Conservation (phyloP, 2,329 filamentous ascomycete genomes). For the Aspergillus fumigatus region DNA sequence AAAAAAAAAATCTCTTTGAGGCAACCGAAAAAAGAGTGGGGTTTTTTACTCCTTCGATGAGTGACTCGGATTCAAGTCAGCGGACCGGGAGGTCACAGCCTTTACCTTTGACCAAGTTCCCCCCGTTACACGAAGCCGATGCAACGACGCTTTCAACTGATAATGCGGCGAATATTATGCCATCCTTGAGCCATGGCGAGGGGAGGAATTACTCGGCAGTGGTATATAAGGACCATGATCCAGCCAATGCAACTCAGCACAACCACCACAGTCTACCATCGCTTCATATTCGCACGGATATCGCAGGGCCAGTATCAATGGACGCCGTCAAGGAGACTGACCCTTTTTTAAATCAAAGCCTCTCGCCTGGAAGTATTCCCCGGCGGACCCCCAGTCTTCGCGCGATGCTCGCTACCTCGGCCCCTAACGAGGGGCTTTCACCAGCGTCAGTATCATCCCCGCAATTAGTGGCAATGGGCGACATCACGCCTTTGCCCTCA, state of each 20-base stretch:
- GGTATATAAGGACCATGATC: conserved; percentile 3
- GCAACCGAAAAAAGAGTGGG: neutral
- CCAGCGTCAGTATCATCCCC: conserved; percentile 70
- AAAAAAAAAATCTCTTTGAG: neutral
- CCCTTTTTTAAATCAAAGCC: conserved; percentile 33
- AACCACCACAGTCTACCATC: conserved; percentile 18
- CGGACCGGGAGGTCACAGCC: conserved; percentile 23
- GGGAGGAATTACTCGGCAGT: conserved; percentile 6
- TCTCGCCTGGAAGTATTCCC: conserved; percentile 40
- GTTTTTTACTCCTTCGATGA: conserved; percentile 18
- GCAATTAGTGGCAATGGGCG: conserved; percentile 68
- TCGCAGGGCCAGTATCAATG: conserved; percentile 21
- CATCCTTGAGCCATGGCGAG: conserved; percentile 11
- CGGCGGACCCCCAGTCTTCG: conserved; percentile 43
- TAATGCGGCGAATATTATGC: conserved; percentile 13
- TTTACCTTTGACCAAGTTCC: conserved; percentile 11
- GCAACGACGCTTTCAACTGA: conserved; percentile 14
- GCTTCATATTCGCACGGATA: conserved; percentile 35
- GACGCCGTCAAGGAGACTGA: conserved; percentile 32
- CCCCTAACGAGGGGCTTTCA: conserved; percentile 43
- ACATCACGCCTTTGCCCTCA: conserved; percentile 74
- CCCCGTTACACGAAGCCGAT: conserved; percentile 17
- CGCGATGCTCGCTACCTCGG: conserved; percentile 32
- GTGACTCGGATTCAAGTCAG: conserved; percentile 16
- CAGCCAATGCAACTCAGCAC: conserved; percentile 7